Percentiles rank a stretch among this genome's conserved stretches.
Conservation (phyloP, 2,329 filamentous ascomycete genomes). For the Aspergillus novofumigatus region DNA sequence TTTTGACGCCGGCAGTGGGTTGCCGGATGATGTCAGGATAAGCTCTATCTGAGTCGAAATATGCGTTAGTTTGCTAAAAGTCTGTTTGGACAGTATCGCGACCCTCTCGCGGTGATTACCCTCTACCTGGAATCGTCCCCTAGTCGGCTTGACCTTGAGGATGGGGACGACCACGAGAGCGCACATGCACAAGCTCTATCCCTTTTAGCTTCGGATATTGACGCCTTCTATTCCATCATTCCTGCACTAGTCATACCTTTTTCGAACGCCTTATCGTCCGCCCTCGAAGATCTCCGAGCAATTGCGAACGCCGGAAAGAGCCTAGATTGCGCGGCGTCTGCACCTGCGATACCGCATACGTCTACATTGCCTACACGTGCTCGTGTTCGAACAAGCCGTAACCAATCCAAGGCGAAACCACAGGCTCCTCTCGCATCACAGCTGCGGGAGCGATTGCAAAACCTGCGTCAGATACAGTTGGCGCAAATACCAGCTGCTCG, state of each 20-base stretch:
- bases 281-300: constrained; percentile 25
- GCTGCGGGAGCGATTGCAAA: constrained; percentile 23
- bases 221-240: constrained; percentile 31
- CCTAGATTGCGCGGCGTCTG: constrained; percentile 1
- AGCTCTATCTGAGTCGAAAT: background rate
- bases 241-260: constrained; percentile 22
- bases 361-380: constrained; percentile 11
- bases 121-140: constrained; percentile 34
- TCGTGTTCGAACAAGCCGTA: constrained; percentile 10
- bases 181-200: constrained; percentile 25
- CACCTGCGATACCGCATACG: constrained; percentile 4
- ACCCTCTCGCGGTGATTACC: constrained; percentile 32
- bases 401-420: constrained; percentile 4
- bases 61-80: constrained; percentile 1
- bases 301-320: constrained; percentile 18
- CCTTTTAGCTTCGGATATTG: constrained; percentile 33
- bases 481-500: constrained; percentile 30
- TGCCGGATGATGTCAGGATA: constrained; percentile 31
- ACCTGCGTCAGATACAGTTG: constrained; percentile 29
- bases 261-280: constrained; percentile 22
- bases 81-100: constrained; percentile 26
- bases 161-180: constrained; percentile 8
- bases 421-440: constrained; percentile 22
- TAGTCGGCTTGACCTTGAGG: constrained; percentile 17
- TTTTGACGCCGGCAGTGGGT: constrained; percentile 28